phyloP scores from a whole-genome alignment of 139 green algal genomes.

The Yamagishiella unicocca region DNA sequence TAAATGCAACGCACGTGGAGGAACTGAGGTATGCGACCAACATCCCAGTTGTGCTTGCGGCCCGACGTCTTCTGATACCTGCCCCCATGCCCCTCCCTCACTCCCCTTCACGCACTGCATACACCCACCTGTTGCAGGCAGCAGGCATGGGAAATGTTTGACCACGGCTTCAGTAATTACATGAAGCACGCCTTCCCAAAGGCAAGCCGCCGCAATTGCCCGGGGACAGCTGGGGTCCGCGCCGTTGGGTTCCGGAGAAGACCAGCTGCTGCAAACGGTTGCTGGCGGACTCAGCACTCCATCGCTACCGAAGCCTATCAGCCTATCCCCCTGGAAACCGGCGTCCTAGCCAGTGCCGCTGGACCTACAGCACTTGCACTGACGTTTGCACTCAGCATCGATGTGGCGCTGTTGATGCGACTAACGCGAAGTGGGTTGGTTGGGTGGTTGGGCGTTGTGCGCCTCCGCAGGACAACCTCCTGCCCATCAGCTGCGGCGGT shows the following conservation, averaged over 20 bases:
- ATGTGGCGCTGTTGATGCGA: too few relatives aligned
- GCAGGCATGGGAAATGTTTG: conserved; percentile 81
- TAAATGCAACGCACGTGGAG: conserved; percentile 1
- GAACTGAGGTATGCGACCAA: conserved; percentile 16
- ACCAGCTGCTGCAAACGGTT: too few relatives aligned
- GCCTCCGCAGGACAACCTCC: conserved; percentile 85
- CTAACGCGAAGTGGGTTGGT: too few relatives aligned
- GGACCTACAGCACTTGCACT: too few relatives aligned
- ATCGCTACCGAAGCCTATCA: too few relatives aligned
- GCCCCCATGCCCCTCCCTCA: not conserved
- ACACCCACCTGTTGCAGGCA: conserved; percentile 54
- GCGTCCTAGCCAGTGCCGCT: too few relatives aligned
- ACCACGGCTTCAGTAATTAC: conserved; percentile 76
- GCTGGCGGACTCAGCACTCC: too few relatives aligned
- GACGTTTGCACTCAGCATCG: too few relatives aligned
- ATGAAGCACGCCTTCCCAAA: conserved; percentile 83
- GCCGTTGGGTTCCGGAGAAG: too few relatives aligned
- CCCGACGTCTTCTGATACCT: not conserved
- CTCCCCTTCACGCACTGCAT: not conserved
- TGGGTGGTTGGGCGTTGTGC: too few relatives aligned
- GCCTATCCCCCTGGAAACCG: too few relatives aligned
- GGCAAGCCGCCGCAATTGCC: conserved; percentile 56
- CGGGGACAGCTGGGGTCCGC: too few relatives aligned
- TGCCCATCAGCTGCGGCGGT: conserved; percentile 82
- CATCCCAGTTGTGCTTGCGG: not conserved